These are phyloP conservation scores for Colletotrichum noveboracense DNA, from an alignment of 2,329 filamentous ascomycete species.

Conservation along the genomic window DNA sequence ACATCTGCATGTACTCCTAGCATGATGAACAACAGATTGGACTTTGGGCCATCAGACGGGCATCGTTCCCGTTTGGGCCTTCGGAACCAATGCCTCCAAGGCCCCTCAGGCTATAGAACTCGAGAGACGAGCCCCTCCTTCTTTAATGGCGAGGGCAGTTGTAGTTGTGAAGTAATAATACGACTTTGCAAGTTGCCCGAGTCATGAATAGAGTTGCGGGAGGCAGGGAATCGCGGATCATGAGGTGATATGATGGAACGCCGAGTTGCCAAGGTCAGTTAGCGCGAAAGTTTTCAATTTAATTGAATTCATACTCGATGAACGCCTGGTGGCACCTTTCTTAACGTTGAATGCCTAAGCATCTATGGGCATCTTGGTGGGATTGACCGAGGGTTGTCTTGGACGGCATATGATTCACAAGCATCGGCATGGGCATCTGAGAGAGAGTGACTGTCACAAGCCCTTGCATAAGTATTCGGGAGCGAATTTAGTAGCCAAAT, in stretches of 20 bases:
- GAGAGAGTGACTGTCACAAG: not conserved
- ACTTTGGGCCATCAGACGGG: too few species aligned
- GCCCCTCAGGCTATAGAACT: rapidly evolving
- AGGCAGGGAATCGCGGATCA: not conserved
- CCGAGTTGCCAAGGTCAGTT: not conserved
- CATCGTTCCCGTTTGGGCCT: too few species aligned
- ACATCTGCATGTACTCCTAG: too few species aligned
- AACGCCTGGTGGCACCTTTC: not conserved
- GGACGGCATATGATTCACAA: rapidly evolving
- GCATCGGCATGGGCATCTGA: rapidly evolving
- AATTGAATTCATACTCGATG: not conserved
- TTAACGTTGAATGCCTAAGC: rapidly evolving
- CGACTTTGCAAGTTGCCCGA: not conserved
- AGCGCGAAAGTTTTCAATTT: not conserved
- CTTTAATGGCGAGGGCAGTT: not conserved
- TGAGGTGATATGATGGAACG: not conserved
- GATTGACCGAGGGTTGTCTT: not conserved
- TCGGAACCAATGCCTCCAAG: too few species aligned
- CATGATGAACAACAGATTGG: too few species aligned
- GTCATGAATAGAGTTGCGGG: not conserved
- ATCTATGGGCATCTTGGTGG: not conserved
- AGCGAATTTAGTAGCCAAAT: not conserved
- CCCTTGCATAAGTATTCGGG: not conserved
- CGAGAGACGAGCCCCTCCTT: too few species aligned
- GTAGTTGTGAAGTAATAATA: not conserved